Evolutionary conservation across 345 rosid genomes (phyloP).

Genomic region (Salix dunnii): DNA sequence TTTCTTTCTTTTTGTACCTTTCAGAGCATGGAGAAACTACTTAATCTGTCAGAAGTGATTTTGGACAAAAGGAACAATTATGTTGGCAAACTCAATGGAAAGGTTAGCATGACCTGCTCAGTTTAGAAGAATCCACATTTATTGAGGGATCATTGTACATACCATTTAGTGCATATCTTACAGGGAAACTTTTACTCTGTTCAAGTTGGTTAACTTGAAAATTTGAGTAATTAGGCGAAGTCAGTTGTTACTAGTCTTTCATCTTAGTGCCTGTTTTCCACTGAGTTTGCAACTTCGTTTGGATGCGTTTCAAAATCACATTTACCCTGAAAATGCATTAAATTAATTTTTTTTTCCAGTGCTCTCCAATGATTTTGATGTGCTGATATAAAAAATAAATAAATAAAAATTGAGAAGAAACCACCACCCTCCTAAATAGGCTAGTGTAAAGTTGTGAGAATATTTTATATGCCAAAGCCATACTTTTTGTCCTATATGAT

Average conservation of each 20-base stretch:
- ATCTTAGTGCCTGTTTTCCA: no score
- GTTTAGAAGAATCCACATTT: background rate
- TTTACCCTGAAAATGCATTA: no score
- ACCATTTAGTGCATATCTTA: background rate
- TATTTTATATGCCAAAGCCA: background rate
- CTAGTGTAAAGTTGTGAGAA: background rate
- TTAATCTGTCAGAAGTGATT: slow-evolving; percentile 27
- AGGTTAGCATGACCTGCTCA: slow-evolving; percentile 28
- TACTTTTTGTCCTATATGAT: background rate
- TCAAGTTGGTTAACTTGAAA: background rate
- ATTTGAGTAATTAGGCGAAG: background rate
- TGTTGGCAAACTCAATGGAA: slow-evolving; percentile 24
- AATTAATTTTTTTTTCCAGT: no score
- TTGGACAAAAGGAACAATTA: slow-evolving; percentile 14
- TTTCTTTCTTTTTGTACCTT: background rate
- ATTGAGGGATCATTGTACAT: background rate
- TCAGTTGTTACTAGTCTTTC: background rate
- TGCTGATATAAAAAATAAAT: no score
- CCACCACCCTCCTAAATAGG: no score
- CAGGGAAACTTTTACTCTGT: background rate
- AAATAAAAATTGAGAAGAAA: no score
- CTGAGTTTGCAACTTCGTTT: no score
- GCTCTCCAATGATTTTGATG: no score
- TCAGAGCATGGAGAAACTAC: slow-evolving; percentile 51
- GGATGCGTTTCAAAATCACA: no score